Evolutionary conservation across 2,329 filamentous ascomycete genomes (phyloP).

Genomic region (Arthroderma uncinatum): DNA sequence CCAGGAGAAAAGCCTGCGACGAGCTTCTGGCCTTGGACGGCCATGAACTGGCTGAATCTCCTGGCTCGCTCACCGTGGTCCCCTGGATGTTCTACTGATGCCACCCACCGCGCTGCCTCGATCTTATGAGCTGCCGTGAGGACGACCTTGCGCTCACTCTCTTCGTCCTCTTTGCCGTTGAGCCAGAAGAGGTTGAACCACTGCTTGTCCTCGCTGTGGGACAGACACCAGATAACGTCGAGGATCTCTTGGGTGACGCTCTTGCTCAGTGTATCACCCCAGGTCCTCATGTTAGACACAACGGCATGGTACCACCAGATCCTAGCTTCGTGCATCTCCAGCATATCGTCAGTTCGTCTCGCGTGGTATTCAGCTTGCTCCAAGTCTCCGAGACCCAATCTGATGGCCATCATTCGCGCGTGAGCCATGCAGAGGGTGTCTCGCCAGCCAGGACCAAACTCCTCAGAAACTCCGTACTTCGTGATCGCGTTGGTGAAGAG

Average conservation of each 20-base stretch:
- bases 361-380: not conserved
- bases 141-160: not conserved
- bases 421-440: conserved; percentile 7
- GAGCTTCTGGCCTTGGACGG: not conserved
- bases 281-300: not conserved
- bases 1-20: not conserved
- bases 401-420: conserved; percentile 1
- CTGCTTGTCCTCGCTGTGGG: not conserved
- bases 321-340: not conserved
- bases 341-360: not conserved
- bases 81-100: too few relatives aligned
- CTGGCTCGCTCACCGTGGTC: not conserved
- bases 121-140: not conserved
- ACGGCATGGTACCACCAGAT: conserved; percentile 1
- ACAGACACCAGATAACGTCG: not conserved
- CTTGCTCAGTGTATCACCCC: not conserved
- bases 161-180: not conserved
- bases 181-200: conserved; percentile 5
- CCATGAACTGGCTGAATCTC: not conserved
- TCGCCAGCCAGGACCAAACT: not conserved
- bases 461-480: not conserved
- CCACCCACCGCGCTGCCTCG: not conserved
- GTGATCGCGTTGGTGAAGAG: not conserved
- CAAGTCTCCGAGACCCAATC: not conserved
- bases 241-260: not conserved